Evolutionary conservation across 495 filamentous ascomycete species (phyloP).

Genomic region (Penicillium flavigenum): DNA sequence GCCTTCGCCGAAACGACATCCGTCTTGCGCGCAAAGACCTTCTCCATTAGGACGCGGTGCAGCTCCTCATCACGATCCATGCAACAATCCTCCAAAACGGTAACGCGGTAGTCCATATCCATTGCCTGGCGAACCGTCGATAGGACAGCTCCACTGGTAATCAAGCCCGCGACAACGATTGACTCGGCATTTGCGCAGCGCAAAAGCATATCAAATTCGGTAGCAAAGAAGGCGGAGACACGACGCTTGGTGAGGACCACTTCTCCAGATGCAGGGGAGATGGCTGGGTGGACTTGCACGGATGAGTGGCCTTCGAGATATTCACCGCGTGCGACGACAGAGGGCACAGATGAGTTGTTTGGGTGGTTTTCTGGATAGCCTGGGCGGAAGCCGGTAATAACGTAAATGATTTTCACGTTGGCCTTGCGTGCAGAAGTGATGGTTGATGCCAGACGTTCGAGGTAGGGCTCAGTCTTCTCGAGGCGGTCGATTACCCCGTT

Average conservation of each 20-base stretch:
- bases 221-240: constrained; percentile 38
- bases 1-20: constrained; percentile 17
- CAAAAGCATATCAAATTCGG: constrained; percentile 39
- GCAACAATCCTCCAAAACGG: constrained; percentile 39
- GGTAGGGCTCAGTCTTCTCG: constrained; percentile 20
- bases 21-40: constrained; percentile 34
- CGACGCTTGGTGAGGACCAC: constrained; percentile 37
- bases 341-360: constrained; percentile 23
- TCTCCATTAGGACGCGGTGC: constrained; percentile 37
- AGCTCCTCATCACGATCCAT: constrained; percentile 37
- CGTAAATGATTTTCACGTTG: constrained; percentile 32
- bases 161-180: constrained; percentile 36
- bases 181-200: constrained; percentile 28
- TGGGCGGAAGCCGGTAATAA: constrained; percentile 35
- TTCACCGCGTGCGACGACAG: constrained; percentile 15
- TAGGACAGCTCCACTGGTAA: constrained; percentile 41
- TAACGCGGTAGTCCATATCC: constrained; percentile 39
- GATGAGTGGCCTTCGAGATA: constrained; percentile 27
- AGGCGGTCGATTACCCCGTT: constrained; percentile 28
- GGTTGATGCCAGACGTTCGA: constrained; percentile 25
- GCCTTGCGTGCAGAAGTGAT: constrained; percentile 29
- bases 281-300: constrained; percentile 25
- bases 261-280: constrained; percentile 26
- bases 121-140: constrained; percentile 40
- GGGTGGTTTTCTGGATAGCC: constrained; percentile 33